Percentiles rank a stretch among this genome's conserved stretches.
phyloP scores from a whole-genome alignment of 352 stramenopile genomes.

The Phytophthora boehmeriae region DNA sequence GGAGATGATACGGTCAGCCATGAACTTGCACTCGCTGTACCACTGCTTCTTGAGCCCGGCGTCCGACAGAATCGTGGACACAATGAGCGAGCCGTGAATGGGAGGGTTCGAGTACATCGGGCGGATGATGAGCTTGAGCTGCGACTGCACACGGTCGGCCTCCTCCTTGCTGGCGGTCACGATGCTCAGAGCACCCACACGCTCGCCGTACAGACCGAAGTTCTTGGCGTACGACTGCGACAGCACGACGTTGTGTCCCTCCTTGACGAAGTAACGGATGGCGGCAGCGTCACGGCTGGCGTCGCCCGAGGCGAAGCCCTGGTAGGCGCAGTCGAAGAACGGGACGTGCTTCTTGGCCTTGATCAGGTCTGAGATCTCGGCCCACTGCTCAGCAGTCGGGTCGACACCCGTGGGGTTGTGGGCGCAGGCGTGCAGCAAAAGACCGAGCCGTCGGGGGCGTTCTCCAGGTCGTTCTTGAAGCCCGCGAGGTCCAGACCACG shows the following conservation, averaged over 20 bases:
- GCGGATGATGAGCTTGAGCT: constrained; percentile 99
- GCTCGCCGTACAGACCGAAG: constrained; percentile 99
- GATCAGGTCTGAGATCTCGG: constrained; percentile 94
- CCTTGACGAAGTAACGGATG: constrained; percentile 97
- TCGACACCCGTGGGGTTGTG: constrained; percentile 99
- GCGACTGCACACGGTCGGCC: constrained; percentile 94
- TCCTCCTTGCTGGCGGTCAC: constrained; percentile 95
- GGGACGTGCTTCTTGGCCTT: constrained; percentile 96
- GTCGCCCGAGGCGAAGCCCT: constrained; percentile 98
- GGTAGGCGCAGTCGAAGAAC: constrained; percentile 99
- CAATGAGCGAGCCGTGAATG: constrained; percentile 97
- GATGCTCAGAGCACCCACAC: constrained; percentile 96
- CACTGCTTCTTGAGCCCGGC: constrained; percentile 92
- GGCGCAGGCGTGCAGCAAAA: constrained; percentile 99
- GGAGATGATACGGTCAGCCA: constrained; percentile 95
- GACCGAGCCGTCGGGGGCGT: constrained; percentile 92
- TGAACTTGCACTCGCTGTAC: constrained; percentile 95
- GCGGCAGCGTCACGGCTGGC: constrained; percentile 95
- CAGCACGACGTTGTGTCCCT: constrained; percentile 97
- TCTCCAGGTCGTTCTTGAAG: constrained; percentile 95
- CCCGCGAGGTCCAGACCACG: constrained; percentile 93
- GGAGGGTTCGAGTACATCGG: constrained; percentile 99
- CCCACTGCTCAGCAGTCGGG: constrained; percentile 98
- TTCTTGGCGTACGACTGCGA: constrained; percentile 99
- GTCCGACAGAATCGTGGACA: constrained; percentile 96